These are phyloP conservation scores for Termitomyces titanicus DNA, from an alignment of 768 basidiomycete genomes.

Conservation along the genomic window DNA sequence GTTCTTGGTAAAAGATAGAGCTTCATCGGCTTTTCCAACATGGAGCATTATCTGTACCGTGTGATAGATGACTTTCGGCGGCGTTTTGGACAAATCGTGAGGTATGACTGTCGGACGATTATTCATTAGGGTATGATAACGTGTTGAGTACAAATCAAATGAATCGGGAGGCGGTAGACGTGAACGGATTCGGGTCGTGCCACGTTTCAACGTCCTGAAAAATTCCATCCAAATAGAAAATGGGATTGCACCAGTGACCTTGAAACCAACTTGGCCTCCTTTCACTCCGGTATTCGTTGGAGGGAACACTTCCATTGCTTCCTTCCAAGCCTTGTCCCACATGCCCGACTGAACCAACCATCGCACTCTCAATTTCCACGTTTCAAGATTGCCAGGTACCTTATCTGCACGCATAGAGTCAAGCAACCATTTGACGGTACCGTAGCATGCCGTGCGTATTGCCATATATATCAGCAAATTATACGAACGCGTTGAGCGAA, in stretches of 20 bases:
- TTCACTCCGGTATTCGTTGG: slow-evolving; percentile 11
- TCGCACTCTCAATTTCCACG: slow-evolving; percentile 53
- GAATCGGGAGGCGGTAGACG: not conserved
- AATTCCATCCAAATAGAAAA: slow-evolving; percentile 35
- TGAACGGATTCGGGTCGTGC: slow-evolving; percentile 23
- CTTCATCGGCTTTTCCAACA: slow-evolving; percentile 32
- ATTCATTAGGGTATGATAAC: slow-evolving; percentile 37
- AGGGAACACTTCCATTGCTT: slow-evolving; percentile 21
- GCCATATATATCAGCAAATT: slow-evolving; percentile 44
- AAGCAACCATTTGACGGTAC: slow-evolving; percentile 43
- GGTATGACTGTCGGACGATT: slow-evolving; percentile 34
- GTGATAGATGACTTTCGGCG: slow-evolving; percentile 40
- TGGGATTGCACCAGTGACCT: slow-evolving; percentile 14
- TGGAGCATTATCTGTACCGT: slow-evolving; percentile 46
- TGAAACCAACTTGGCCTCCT: slow-evolving; percentile 1
- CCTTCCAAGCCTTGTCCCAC: slow-evolving; percentile 58
- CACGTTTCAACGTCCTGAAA: slow-evolving; percentile 39
- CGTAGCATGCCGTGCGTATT: slow-evolving; percentile 47
- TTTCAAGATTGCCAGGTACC: slow-evolving; percentile 46
- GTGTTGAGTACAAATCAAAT: slow-evolving; percentile 16
- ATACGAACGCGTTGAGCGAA: slow-evolving; percentile 41
- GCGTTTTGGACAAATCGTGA: slow-evolving; percentile 28
- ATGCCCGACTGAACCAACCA: slow-evolving; percentile 50
- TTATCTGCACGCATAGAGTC: slow-evolving; percentile 39
- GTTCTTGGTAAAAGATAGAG: slow-evolving; percentile 39